phyloP scores from a whole-genome alignment of 2,329 filamentous ascomycete genomes.

The Aureobasidium sp. region DNA sequence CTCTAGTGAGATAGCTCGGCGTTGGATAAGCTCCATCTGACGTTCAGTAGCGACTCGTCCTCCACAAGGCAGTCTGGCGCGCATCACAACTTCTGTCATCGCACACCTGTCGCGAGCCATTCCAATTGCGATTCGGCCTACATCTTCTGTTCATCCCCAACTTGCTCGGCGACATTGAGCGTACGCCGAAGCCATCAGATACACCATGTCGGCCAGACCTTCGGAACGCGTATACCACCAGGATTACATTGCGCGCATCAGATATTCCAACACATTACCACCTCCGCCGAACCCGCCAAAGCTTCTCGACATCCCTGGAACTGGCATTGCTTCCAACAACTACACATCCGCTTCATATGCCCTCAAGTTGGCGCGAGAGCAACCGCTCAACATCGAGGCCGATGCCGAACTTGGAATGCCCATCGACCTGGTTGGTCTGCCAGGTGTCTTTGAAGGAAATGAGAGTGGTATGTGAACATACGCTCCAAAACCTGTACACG shows the following conservation, averaged over 20 bases:
- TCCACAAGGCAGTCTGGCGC: neutral
- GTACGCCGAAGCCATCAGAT: neutral
- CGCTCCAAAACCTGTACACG: neutral
- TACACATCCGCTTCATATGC: slow-evolving; percentile 90
- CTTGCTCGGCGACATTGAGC: neutral
- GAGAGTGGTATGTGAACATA: slow-evolving; percentile 69
- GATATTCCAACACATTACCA: slow-evolving; percentile 92
- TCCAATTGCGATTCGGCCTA: neutral
- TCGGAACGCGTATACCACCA: slow-evolving; percentile 57
- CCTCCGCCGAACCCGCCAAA: slow-evolving; percentile 92
- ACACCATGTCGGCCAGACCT: slow-evolving; percentile 6
- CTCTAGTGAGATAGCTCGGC: neutral
- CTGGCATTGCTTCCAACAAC: slow-evolving; percentile 74
- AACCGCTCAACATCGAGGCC: slow-evolving; percentile 91
- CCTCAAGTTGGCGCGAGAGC: slow-evolving; percentile 79
- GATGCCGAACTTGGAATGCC: slow-evolving; percentile 98
- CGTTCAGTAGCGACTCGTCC: neutral
- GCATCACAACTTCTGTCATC: neutral
- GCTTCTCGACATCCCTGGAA: slow-evolving; percentile 93
- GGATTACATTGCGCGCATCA: slow-evolving; percentile 93
- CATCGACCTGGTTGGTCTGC: slow-evolving; percentile 88
- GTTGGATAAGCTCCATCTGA: neutral
- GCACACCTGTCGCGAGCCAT: neutral
- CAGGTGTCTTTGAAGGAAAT: slow-evolving; percentile 89
- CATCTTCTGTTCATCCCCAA: neutral